Percentiles rank a stretch among this genome's conserved stretches.
These are phyloP conservation scores for Leonotis leonurus DNA, from an alignment of 257 asterid species.

Conservation along the genomic window DNA sequence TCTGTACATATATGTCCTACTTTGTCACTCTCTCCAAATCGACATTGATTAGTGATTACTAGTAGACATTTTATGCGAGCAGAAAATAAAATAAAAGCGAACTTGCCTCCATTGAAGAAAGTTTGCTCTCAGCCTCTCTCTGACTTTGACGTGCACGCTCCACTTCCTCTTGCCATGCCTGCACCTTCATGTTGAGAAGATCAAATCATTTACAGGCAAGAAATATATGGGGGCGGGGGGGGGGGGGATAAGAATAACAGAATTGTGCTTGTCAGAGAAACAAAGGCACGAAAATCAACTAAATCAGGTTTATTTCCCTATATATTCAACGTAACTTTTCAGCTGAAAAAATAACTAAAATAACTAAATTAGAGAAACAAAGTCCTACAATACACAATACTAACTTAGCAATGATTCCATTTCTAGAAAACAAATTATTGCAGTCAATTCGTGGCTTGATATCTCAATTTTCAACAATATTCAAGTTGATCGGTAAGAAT, in stretches of 20 bases:
- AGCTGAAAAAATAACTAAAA: background rate
- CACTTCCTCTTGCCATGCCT: conserved; percentile 99
- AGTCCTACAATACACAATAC: background rate
- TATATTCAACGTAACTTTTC: background rate
- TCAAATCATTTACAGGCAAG: conserved; percentile 20
- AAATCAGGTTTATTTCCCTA: background rate
- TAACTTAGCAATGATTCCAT: background rate
- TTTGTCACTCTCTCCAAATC: conserved; percentile 7
- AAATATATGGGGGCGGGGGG: no score
- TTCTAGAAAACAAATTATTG: background rate
- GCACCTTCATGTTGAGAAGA: conserved; percentile 49
- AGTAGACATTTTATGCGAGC: background rate
- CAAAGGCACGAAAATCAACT: background rate
- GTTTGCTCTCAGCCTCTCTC: conserved; percentile 95
- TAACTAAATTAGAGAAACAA: background rate
- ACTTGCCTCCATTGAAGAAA: conserved; percentile 94
- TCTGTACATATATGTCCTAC: conserved; percentile 11
- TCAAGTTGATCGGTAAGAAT: conserved; percentile 10
- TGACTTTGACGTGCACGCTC: conserved; percentile 97
- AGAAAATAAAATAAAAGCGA: conserved; percentile 2
- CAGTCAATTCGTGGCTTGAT: background rate
- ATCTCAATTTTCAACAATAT: background rate
- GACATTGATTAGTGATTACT: background rate
- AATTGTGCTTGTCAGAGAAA: background rate
- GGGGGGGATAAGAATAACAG: background rate